Conservation (phyloP, 495 filamentous ascomycete species). For the Penicillium lagena region DNA sequence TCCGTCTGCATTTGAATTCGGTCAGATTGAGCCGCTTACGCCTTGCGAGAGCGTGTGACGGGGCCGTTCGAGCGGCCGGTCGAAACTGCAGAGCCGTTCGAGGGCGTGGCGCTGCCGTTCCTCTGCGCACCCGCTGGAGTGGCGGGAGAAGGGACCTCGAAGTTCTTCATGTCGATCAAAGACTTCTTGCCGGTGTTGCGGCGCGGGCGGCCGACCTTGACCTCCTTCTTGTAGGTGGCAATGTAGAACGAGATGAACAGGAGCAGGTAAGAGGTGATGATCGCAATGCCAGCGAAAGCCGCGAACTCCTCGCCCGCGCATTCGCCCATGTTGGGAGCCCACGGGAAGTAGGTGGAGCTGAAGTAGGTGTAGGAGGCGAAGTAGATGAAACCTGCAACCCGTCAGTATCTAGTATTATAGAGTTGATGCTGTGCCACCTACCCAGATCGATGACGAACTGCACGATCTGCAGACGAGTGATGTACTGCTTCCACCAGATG, state of each 20-base stretch:
- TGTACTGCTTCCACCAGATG: constrained; percentile 58
- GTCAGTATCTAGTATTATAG: not conserved
- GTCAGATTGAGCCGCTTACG: constrained; percentile 19
- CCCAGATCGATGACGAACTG: constrained; percentile 56
- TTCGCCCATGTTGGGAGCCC: constrained; percentile 71
- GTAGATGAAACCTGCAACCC: constrained; percentile 71
- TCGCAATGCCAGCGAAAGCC: constrained; percentile 85
- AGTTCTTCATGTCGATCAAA: constrained; percentile 48
- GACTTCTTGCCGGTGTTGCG: constrained; percentile 47
- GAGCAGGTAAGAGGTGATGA: constrained; percentile 87
- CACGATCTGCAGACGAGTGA: constrained; percentile 51
- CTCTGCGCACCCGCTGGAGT: constrained; percentile 17
- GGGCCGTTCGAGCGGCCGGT: constrained; percentile 39
- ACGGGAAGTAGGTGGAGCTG: constrained; percentile 83
- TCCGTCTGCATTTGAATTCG: not conserved
- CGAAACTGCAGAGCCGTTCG: constrained; percentile 28
- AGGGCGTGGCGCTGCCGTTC: constrained; percentile 18
- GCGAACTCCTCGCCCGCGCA: constrained; percentile 98
- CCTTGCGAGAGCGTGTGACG: constrained; percentile 44
- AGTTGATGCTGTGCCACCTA: constrained; percentile 14
- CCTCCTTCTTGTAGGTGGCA: constrained; percentile 88
- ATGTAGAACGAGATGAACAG: constrained; percentile 99
- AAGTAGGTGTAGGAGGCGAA: constrained; percentile 95
- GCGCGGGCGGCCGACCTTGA: constrained; percentile 51
- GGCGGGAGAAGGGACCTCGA: constrained; percentile 38